phyloP scores from a whole-genome alignment of 2,329 filamentous ascomycete species.

The Boeremia exigua region DNA sequence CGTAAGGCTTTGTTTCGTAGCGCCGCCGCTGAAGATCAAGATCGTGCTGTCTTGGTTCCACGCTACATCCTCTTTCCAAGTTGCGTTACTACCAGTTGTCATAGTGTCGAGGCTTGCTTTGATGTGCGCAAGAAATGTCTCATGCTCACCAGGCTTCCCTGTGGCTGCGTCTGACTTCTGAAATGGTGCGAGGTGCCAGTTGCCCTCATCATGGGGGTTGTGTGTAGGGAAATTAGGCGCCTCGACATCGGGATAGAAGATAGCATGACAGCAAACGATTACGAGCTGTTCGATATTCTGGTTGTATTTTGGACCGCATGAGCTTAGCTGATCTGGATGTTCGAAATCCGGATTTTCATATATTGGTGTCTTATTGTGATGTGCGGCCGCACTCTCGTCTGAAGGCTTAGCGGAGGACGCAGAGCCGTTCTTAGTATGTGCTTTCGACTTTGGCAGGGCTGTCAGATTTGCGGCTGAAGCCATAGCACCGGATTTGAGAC shows the following conservation, averaged over 20 bases:
- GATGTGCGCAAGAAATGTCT: constrained; percentile 79
- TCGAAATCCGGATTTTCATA: constrained; percentile 28
- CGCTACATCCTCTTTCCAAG: constrained; percentile 34
- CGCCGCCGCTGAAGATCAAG: constrained; percentile 76
- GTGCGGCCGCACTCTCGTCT: constrained; percentile 4
- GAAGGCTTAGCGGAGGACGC: constrained; percentile 15
- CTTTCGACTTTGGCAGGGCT: constrained; percentile 42
- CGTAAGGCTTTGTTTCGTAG: constrained; percentile 39
- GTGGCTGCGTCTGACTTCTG: constrained; percentile 57
- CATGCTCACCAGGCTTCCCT: constrained; percentile 69
- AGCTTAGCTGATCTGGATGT: constrained; percentile 36
- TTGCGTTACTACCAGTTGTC: constrained; percentile 49
- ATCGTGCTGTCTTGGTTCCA: constrained; percentile 44
- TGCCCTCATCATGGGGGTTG: constrained; percentile 44
- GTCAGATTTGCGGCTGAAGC: constrained; percentile 38
- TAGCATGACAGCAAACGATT: constrained; percentile 83
- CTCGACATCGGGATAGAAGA: constrained; percentile 60
- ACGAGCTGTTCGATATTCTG: constrained; percentile 62
- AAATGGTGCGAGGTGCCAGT: constrained; percentile 75
- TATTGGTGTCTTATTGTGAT: neutral
- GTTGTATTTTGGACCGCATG: constrained; percentile 36
- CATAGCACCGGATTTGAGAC: constrained; percentile 19
- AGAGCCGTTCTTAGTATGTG: constrained; percentile 10
- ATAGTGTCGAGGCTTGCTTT: constrained; percentile 66
- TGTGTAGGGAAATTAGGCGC: constrained; percentile 34